Evolutionary conservation across 495 filamentous ascomycete species (phyloP).

Genomic region (Terfezia boudieri): DNA sequence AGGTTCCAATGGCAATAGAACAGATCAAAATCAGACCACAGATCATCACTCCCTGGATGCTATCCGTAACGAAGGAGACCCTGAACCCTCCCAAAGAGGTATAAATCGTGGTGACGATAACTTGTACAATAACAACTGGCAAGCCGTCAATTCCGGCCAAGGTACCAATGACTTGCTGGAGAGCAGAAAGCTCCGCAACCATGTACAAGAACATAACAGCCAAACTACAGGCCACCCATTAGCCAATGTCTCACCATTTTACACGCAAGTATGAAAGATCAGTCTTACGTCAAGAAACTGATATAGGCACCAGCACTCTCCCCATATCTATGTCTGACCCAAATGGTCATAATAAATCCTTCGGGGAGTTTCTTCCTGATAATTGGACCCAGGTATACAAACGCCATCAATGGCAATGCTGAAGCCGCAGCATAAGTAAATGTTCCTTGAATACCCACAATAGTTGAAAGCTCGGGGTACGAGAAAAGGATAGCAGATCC

Average conservation of each 20-base stretch:
- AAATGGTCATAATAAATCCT: constrained; percentile 60
- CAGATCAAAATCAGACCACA: constrained; percentile 43
- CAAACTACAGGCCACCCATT: constrained; percentile 20
- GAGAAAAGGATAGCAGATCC: constrained; percentile 58
- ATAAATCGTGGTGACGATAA: constrained; percentile 50
- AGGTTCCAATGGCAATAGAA: constrained; percentile 46
- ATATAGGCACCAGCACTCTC: constrained; percentile 39
- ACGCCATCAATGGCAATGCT: constrained; percentile 41
- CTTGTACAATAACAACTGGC: constrained; percentile 51
- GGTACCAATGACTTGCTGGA: constrained; percentile 49
- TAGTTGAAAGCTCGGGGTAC: constrained; percentile 59
- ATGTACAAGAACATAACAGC: constrained; percentile 62
- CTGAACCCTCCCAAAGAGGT: constrained; percentile 59
- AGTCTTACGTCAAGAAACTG: constrained; percentile 35
- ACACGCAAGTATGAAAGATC: background rate
- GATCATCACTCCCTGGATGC: constrained; percentile 54
- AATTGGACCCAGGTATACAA: constrained; percentile 46
- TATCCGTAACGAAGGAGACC: constrained; percentile 59
- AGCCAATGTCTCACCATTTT: background rate
- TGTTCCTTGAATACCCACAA: constrained; percentile 50
- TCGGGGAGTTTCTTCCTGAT: constrained; percentile 51
- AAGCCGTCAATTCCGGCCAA: constrained; percentile 49
- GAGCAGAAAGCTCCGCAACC: constrained; percentile 51
- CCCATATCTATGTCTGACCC: constrained; percentile 54
- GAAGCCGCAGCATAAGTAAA: constrained; percentile 48